Conservation (phyloP, 495 filamentous ascomycete genomes). For the Neurospora sp. region DNA sequence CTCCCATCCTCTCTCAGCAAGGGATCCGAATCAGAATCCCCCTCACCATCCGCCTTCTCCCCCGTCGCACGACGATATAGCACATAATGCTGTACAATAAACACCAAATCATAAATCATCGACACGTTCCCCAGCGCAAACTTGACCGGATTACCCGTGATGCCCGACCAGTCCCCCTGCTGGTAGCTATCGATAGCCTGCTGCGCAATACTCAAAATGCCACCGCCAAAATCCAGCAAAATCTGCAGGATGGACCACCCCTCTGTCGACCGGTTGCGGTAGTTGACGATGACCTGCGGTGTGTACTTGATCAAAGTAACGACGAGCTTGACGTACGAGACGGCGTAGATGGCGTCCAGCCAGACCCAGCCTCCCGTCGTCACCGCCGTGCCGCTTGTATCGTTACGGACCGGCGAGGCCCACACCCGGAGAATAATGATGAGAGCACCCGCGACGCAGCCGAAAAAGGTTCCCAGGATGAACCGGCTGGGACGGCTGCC, state of each 20-base stretch:
- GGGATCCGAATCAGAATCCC: not conserved
- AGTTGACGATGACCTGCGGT: constrained; percentile 78
- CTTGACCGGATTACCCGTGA: constrained; percentile 89
- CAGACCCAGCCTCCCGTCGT: constrained; percentile 27
- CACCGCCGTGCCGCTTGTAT: constrained; percentile 5
- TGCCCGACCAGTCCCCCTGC: constrained; percentile 77
- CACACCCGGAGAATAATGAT: constrained; percentile 47
- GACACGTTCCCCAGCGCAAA: constrained; percentile 73
- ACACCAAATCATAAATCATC: constrained; percentile 78
- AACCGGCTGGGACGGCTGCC: constrained; percentile 48
- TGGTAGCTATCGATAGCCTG: constrained; percentile 75
- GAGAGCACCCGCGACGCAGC: constrained; percentile 49
- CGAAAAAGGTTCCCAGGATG: constrained; percentile 57
- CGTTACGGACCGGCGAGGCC: constrained; percentile 42
- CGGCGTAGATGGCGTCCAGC: constrained; percentile 54
- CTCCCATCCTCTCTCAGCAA: constrained; percentile 24
- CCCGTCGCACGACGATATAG: constrained; percentile 44
- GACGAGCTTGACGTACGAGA: constrained; percentile 81
- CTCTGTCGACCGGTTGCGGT: constrained; percentile 65
- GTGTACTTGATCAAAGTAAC: constrained; percentile 86
- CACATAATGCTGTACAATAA: constrained; percentile 79
- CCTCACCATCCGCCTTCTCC: constrained; percentile 25
- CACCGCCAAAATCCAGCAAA: constrained; percentile 73
- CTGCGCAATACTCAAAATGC: constrained; percentile 73
- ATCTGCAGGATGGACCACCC: constrained; percentile 86